Evolutionary conservation across 176 grass and related monocot species (phyloP).

Genomic region (Rhipidocladum racemiflorum): DNA sequence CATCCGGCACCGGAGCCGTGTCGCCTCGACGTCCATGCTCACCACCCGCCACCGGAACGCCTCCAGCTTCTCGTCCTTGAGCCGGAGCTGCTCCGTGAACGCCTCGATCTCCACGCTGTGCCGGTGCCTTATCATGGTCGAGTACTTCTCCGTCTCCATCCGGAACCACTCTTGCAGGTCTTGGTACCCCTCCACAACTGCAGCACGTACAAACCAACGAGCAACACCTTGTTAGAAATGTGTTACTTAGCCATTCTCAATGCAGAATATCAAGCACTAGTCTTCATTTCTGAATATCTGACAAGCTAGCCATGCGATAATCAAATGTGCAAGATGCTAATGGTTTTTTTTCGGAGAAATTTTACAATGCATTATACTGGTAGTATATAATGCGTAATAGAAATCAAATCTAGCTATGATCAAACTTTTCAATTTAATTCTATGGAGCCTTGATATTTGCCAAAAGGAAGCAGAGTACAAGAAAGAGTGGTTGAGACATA

Average conservation of each 20-base stretch:
- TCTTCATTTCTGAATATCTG: too few species aligned
- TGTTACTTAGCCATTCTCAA: too few species aligned
- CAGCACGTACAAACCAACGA: not conserved
- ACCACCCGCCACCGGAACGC: constrained; percentile 52
- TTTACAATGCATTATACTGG: too few species aligned
- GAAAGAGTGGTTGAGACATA: constrained; percentile 27
- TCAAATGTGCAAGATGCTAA: not conserved
- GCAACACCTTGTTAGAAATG: not conserved
- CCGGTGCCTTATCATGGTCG: constrained; percentile 52
- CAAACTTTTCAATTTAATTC: too few species aligned
- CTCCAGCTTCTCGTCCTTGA: constrained; percentile 83
- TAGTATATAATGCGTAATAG: too few species aligned
- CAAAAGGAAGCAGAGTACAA: not conserved
- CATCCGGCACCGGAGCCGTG: constrained; percentile 50
- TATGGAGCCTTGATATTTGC: not conserved
- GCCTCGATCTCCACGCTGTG: constrained; percentile 74
- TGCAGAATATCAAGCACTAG: too few species aligned
- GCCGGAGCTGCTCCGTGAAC: constrained; percentile 76
- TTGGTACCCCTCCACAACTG: constrained; percentile 54
- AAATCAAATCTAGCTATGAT: too few species aligned
- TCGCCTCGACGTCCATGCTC: constrained; percentile 53
- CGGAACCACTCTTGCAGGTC: constrained; percentile 74
- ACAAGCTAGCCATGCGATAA: not conserved
- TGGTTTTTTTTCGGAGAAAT: not conserved
- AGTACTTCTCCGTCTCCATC: constrained; percentile 71